Conservation (phyloP, 2,329 filamentous ascomycete species). For the Monilinia aucupariae region DNA sequence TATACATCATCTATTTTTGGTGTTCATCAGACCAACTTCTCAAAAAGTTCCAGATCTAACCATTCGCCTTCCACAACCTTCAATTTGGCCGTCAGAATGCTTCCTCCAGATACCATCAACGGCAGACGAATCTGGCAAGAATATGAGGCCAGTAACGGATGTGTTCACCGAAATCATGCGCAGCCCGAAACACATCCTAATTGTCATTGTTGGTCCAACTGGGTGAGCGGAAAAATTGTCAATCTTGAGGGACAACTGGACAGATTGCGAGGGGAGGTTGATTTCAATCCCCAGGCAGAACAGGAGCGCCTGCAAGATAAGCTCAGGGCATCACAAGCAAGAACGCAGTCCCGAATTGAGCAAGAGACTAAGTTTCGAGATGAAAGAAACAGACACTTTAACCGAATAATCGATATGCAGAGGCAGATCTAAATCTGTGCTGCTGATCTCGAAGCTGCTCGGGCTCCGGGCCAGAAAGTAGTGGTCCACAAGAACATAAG, state of each 20-base stretch:
- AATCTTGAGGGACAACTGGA: not conserved
- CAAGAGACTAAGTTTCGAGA: conserved; percentile 9
- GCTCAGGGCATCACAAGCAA: not conserved
- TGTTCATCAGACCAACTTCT: not conserved
- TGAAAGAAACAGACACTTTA: conserved; percentile 13
- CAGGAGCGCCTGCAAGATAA: not conserved
- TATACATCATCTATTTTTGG: not conserved
- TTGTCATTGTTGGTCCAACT: conserved; percentile 6
- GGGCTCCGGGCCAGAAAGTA: not conserved
- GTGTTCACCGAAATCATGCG: not conserved
- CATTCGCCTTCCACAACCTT: not conserved
- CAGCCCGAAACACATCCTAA: not conserved
- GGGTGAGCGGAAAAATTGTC: not conserved
- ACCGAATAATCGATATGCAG: conserved; percentile 13
- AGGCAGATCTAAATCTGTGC: conserved; percentile 4
- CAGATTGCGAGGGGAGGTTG: not conserved
- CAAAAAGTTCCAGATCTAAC: not conserved
- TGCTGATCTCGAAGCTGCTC: conserved; percentile 7
- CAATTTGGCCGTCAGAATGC: not conserved
- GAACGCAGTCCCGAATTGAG: not conserved
- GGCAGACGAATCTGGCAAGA: conserved; percentile 4
- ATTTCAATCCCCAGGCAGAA: not conserved
- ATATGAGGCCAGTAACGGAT: not conserved
- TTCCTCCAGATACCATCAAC: not conserved
- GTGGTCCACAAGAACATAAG: not conserved